Conservation (phyloP, 257 asterid genomes). For the Solanum commersonii region DNA sequence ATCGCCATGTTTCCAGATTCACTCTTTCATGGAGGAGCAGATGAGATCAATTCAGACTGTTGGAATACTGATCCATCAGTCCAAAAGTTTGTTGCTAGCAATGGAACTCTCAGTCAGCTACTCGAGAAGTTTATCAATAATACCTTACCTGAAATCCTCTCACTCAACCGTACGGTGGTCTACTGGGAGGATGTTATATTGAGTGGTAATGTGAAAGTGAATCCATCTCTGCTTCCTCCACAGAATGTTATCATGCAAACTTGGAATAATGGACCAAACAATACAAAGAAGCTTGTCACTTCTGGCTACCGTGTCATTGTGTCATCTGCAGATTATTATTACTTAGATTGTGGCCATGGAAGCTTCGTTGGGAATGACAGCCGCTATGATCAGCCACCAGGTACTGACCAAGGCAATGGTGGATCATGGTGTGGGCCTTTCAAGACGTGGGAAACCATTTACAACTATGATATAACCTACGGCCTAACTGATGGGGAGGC, state of each 20-base stretch:
- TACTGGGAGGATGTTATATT: conserved; percentile 90
- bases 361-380: conserved; percentile 58
- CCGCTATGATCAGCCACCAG: conserved; percentile 48
- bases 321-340: conserved; percentile 65
- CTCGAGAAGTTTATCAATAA: conserved; percentile 53
- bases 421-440: conserved; percentile 97
- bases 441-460: conserved; percentile 86
- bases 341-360: conserved; percentile 94
- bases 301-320: conserved; percentile 73
- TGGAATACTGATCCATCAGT: conserved; percentile 64
- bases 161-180: conserved; percentile 65
- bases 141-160: conserved; percentile 61
- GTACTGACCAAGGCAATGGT: conserved; percentile 46
- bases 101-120: conserved; percentile 62
- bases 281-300: conserved; percentile 47
- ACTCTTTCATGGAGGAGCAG: conserved; percentile 74
- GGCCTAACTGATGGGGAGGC: conserved; percentile 47
- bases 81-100: conserved; percentile 39
- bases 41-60: conserved; percentile 67
- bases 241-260: conserved; percentile 61
- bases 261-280: conserved; percentile 77
- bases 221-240: conserved; percentile 45
- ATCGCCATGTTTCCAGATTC: conserved; percentile 66
- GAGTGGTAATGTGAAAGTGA: conserved; percentile 35
- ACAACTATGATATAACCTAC: conserved; percentile 70